Evolutionary conservation across 176 grass and related monocot genomes (phyloP), one percentile per base, ranked within the genome.

Genomic region (Bothriochloa decipiens): DNA sequence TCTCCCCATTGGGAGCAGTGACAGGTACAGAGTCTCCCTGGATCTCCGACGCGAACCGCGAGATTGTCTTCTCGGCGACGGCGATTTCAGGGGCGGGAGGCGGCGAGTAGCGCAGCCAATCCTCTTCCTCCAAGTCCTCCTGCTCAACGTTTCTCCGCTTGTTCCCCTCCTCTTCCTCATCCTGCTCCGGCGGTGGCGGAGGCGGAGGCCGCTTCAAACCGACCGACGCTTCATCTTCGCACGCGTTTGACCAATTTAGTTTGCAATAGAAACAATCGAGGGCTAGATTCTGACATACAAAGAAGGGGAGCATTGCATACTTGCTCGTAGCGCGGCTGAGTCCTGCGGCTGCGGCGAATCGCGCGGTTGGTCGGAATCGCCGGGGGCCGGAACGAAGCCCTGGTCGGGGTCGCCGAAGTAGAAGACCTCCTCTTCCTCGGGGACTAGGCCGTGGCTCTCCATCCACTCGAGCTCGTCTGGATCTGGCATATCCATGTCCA

Each of bases 401-500:
- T 76, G 66, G 15, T 65, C 66, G 81, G 78, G 75, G 49, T 68
- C 66, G 22, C 79, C 75, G 68, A 83, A 66, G 84, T 67, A 81
- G 77, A 29, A 10, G 55, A 77, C 74, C 58, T 85, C 77, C 74
- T 68, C 85, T 83, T 93, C 91, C 47, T 93, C 88, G 10, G 92
- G 87, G 6, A 84, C 58, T 72, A 86, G 35, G 20, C 82, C 55
- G 50, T 92, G 79, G 80, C 85, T 91, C 72, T 98, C 96, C 85
- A 98, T 91, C 86, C 89, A 95, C 86, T 90, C 89, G 28, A 98
- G 87, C 91, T 98, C 96, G 78, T 91, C 91, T 39, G 83, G 87
- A 79, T 85, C 82, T 72, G 91, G 96, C 78, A 98, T 89, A 22
- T 89, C 96, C 85, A 92, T 89, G 33, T 91, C 96, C 81, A 92